Conservation (phyloP, 257 asterid species). For the Plantago major region DNA sequence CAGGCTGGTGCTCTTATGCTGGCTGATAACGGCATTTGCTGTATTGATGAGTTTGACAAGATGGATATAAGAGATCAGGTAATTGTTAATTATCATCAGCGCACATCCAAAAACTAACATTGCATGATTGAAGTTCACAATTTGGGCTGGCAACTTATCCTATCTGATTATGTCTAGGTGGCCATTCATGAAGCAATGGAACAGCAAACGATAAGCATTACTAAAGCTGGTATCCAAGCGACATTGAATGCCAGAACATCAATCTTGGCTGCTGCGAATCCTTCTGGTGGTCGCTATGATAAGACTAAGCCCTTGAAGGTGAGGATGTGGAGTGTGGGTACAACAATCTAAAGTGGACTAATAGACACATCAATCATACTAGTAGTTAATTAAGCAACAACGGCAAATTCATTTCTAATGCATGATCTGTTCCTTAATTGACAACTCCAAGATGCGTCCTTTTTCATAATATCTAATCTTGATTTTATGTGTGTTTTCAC, state of each 20-base stretch:
- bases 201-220: conserved; percentile 98
- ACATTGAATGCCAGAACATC: conserved; percentile 97
- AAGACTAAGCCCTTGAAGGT: conserved; percentile 96
- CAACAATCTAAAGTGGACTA: too few relatives aligned
- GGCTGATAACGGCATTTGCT: conserved; percentile 97
- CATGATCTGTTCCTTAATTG: too few relatives aligned
- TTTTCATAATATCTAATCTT: too few relatives aligned
- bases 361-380: too few relatives aligned
- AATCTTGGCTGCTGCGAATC: conserved; percentile 98
- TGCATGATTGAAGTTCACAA: conserved; percentile 7
- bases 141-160: conserved; percentile 15
- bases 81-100: conserved; percentile 1
- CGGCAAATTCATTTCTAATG: too few relatives aligned
- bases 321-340: conserved; percentile 14
- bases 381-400: too few relatives aligned
- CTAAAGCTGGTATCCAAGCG: conserved; percentile 99
- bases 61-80: conserved; percentile 99
- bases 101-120: neutral
- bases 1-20: conserved; percentile 99
- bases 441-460: too few relatives aligned
- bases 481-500: neutral
- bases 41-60: conserved; percentile 98
- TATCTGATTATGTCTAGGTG: conserved; percentile 46
- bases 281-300: conserved; percentile 98
- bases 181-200: conserved; percentile 99